A percentile compares a stretch with the other conserved stretches of the same genome.
These are phyloP conservation scores for Cryptosporidium andersoni DNA, from an alignment of 169 alveolate genomes.

Conservation along the genomic window DNA sequence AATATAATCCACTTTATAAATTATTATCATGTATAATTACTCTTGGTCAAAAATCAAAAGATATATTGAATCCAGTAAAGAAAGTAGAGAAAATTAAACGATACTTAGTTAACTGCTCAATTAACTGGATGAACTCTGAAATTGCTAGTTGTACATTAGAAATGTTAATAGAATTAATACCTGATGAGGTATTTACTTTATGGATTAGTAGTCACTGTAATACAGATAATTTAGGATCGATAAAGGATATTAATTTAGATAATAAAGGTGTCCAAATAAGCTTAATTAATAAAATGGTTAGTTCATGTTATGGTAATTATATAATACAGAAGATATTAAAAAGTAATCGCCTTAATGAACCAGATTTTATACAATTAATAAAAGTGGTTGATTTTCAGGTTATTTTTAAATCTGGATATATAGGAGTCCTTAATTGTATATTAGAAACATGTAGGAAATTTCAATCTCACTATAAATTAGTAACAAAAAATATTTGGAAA, in stretches of 20 bases:
- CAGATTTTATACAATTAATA: constrained; percentile 30
- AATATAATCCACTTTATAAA: not conserved
- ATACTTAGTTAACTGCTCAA: constrained; percentile 12
- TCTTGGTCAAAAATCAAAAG: constrained; percentile 37
- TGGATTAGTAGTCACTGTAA: constrained; percentile 33
- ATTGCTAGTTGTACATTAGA: constrained; percentile 37
- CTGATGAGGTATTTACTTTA: constrained; percentile 8
- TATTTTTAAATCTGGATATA: constrained; percentile 6
- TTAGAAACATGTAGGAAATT: constrained; percentile 53
- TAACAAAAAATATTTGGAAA: constrained; percentile 54
- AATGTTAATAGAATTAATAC: constrained; percentile 19
- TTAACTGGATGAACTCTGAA: constrained; percentile 33
- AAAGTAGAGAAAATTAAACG: constrained; percentile 28
- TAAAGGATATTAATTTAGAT: not conserved
- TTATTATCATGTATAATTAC: constrained; percentile 27
- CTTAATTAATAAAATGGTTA: constrained; percentile 4
- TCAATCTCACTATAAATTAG: constrained; percentile 38
- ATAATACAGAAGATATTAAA: constrained; percentile 20
- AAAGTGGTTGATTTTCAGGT: constrained; percentile 31
- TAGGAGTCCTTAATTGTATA: constrained; percentile 28
- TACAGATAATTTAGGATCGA: not conserved
- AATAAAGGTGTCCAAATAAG: not conserved
- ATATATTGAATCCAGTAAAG: constrained; percentile 8
- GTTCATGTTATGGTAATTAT: constrained; percentile 52
- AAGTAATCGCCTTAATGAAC: constrained; percentile 17